These are phyloP conservation scores for Glycine soja DNA, from an alignment of 306 rosid genomes.

Conservation along the genomic window DNA sequence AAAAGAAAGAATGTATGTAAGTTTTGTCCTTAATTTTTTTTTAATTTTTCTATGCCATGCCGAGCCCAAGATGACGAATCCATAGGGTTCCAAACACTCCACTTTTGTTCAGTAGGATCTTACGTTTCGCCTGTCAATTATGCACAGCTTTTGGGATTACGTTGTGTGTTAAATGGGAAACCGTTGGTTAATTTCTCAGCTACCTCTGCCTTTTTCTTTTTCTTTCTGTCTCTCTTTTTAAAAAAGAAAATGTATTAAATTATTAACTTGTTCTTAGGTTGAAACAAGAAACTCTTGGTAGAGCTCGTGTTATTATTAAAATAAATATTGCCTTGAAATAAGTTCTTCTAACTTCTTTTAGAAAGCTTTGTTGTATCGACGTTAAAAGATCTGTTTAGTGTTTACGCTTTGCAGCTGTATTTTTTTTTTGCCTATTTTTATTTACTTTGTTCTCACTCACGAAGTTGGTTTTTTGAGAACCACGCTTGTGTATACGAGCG, in stretches of 20 bases:
- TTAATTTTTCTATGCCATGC: constrained; percentile 2
- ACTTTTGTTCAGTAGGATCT: constrained; percentile 46
- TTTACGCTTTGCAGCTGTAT: constrained; percentile 38
- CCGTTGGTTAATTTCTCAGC: constrained; percentile 43
- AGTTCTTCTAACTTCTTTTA: constrained; percentile 9
- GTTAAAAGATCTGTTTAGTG: constrained; percentile 24
- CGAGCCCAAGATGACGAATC: neutral
- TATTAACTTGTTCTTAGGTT: constrained; percentile 4
- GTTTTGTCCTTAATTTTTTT: neutral
- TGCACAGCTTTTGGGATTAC: constrained; percentile 50
- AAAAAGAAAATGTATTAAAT: too few species aligned
- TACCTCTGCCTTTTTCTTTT: constrained; percentile 6
- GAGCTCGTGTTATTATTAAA: neutral
- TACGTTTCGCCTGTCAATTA: constrained; percentile 46
- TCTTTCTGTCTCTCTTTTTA: neutral
- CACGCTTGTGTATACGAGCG: neutral
- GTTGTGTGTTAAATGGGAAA: constrained; percentile 39
- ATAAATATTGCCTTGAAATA: neutral
- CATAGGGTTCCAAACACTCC: constrained; percentile 27
- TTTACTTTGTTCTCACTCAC: neutral
- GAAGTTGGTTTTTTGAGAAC: constrained; percentile 45
- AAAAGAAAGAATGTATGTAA: neutral
- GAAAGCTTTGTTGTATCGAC: constrained; percentile 9
- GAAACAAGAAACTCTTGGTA: neutral
- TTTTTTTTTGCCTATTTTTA: neutral